Percentiles rank a stretch among this genome's conserved stretches.
phyloP scores from a whole-genome alignment of 345 rosid species.

The Noccaea bulbosa region DNA sequence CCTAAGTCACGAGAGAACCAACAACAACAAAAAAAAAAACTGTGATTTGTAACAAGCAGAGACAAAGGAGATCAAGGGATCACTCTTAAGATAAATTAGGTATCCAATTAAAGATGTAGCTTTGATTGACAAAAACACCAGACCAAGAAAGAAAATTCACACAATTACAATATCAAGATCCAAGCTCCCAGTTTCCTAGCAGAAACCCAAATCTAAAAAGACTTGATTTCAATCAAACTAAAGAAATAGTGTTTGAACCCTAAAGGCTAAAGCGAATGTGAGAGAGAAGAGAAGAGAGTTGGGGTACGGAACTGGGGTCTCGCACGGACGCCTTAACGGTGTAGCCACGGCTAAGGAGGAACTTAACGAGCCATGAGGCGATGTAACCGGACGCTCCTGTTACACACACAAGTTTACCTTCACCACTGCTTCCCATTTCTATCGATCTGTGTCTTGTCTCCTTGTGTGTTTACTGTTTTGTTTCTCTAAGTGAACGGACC shows the following conservation, averaged over 20 bases:
- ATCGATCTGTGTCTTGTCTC: not conserved
- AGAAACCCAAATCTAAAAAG: not conserved
- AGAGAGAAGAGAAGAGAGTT: constrained; percentile 3
- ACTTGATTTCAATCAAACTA: not conserved
- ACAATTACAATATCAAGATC: not conserved
- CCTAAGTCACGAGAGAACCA: constrained; percentile 42
- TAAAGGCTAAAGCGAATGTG: constrained; percentile 8
- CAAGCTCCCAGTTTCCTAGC: not conserved
- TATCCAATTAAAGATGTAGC: constrained; percentile 6
- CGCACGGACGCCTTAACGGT: constrained; percentile 54
- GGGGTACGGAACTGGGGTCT: constrained; percentile 48
- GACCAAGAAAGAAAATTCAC: constrained; percentile 1
- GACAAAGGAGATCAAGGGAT: not conserved
- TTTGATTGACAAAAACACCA: constrained; percentile 3
- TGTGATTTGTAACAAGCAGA: constrained; percentile 6
- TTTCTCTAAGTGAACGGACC: not conserved
- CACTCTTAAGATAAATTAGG: not conserved
- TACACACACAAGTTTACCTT: constrained; percentile 51
- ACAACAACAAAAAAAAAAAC: not conserved
- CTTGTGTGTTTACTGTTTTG: not conserved
- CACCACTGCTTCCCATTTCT: constrained; percentile 34
- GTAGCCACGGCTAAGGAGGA: constrained; percentile 54
- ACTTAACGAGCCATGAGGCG: constrained; percentile 58
- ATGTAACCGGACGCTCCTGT: constrained; percentile 61
- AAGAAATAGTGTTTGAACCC: constrained; percentile 1